A percentile compares a stretch with the other conserved stretches of the same genome.
These are phyloP conservation scores for Bruguiera hainesii DNA, from an alignment of 441 rosid genomes.

Conservation along the genomic window DNA sequence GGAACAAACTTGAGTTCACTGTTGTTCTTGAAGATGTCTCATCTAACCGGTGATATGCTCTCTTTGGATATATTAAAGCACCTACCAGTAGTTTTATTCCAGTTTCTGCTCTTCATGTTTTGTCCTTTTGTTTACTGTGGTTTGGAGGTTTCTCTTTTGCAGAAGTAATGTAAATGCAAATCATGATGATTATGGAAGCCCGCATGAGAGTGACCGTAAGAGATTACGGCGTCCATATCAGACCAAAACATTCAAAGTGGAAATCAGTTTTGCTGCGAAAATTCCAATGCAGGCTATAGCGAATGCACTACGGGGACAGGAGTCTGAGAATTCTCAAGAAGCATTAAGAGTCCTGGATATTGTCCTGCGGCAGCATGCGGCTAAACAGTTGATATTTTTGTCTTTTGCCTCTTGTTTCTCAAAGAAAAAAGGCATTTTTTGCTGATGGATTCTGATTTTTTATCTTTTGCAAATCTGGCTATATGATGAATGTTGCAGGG, in stretches of 20 bases:
- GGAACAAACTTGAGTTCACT: conserved; percentile 49
- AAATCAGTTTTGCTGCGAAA: conserved; percentile 51
- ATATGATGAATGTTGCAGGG: conserved; percentile 35
- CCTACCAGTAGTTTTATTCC: neutral
- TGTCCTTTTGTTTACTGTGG: neutral
- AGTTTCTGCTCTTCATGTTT: neutral
- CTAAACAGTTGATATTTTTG: conserved; percentile 43
- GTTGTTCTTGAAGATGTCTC: conserved; percentile 49
- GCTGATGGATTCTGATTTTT: neutral
- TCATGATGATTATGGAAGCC: conserved; percentile 44
- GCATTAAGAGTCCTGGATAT: conserved; percentile 59
- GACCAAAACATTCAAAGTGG: conserved; percentile 47
- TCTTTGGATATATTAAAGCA: neutral
- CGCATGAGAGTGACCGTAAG: conserved; percentile 40
- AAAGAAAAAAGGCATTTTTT: neutral
- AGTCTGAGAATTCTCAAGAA: conserved; percentile 60
- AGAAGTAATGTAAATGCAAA: conserved; percentile 47
- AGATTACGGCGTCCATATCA: conserved; percentile 44
- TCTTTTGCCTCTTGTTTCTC: neutral
- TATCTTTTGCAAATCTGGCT: neutral
- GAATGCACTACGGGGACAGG: conserved; percentile 53
- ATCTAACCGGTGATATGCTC: conserved; percentile 33
- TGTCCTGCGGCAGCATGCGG: conserved; percentile 57
- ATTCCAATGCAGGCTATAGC: conserved; percentile 65
- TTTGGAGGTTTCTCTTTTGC: neutral